These are phyloP conservation scores for Nasturtium officinale DNA, from an alignment of 345 rosid species.

Conservation along the genomic window DNA sequence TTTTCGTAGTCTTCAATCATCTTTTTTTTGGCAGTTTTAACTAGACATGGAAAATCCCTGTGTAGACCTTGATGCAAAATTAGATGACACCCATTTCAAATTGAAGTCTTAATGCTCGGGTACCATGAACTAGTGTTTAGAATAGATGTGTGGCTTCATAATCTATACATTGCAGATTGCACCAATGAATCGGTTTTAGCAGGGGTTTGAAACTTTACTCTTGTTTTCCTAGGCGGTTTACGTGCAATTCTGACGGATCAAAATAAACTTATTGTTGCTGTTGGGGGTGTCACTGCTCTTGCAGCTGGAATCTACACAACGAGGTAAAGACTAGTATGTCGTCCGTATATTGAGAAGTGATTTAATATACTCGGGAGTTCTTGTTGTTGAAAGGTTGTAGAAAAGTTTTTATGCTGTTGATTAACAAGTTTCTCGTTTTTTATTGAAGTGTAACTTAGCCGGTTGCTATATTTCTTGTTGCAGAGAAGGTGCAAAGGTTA, in stretches of 20 bases:
- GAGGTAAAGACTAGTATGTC: constrained; percentile 52
- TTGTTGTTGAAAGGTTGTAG: constrained; percentile 16
- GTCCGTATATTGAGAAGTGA: neutral
- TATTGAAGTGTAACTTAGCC: neutral
- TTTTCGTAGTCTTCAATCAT: neutral
- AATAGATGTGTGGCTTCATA: constrained; percentile 4
- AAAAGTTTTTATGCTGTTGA: neutral
- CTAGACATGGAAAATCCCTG: constrained; percentile 3
- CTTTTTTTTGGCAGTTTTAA: neutral
- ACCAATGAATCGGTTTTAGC: constrained; percentile 2
- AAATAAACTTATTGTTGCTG: constrained; percentile 88
- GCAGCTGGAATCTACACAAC: constrained; percentile 98
- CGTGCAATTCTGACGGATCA: constrained; percentile 95
- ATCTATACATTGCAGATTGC: constrained; percentile 21
- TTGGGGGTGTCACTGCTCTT: constrained; percentile 96
- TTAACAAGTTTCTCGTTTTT: constrained; percentile 16
- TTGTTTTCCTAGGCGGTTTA: constrained; percentile 70
- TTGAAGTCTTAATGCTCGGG: neutral
- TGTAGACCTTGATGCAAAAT: constrained; percentile 11
- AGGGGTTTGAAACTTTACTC: constrained; percentile 27
- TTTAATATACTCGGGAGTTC: neutral
- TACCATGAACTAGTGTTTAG: constrained; percentile 4
- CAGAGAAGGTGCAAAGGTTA: constrained; percentile 97
- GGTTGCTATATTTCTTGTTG: constrained; percentile 27
- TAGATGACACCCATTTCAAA: neutral